A percentile compares a stretch with the other conserved stretches of the same genome.
phyloP scores from a whole-genome alignment of 371 early-diverging fungal genomes.

The Nosema muscidifuracis region DNA sequence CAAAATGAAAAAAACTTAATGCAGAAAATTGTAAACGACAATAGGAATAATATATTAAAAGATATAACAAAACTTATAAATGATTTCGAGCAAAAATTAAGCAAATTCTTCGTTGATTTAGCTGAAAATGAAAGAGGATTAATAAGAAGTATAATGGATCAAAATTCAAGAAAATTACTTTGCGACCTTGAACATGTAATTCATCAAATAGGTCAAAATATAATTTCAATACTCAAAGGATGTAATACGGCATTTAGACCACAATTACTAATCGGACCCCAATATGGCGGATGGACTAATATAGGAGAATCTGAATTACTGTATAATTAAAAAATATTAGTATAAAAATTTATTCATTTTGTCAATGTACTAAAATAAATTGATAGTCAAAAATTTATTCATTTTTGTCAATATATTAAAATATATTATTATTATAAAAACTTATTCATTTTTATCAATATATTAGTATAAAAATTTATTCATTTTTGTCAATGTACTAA shows the following conservation, averaged over 20 bases:
- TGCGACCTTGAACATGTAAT: conserved; percentile 1
- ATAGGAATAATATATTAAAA: not conserved
- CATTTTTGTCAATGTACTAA: no score
- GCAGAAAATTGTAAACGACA: not conserved
- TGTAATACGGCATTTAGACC: not conserved
- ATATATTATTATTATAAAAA: no score
- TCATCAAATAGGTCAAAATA: conserved; percentile 1
- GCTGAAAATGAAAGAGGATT: not conserved
- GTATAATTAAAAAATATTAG: no score
- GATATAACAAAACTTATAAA: not conserved
- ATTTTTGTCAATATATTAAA: no score
- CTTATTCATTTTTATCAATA: no score
- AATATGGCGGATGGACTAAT: no score
- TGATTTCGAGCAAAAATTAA: not conserved
- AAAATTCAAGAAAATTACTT: conserved; percentile 13
- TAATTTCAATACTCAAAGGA: conserved; percentile 1
- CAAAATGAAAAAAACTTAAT: not conserved
- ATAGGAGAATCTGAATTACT: no score
- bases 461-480: no score
- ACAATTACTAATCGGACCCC: not conserved
- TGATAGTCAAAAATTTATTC: no score
- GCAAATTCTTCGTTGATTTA: not conserved
- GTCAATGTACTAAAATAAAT: no score
- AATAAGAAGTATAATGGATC: conserved; percentile 7
- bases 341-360: no score